Conservation (phyloP, 2,329 filamentous ascomycete species). For the Penicillium thymicola region DNA sequence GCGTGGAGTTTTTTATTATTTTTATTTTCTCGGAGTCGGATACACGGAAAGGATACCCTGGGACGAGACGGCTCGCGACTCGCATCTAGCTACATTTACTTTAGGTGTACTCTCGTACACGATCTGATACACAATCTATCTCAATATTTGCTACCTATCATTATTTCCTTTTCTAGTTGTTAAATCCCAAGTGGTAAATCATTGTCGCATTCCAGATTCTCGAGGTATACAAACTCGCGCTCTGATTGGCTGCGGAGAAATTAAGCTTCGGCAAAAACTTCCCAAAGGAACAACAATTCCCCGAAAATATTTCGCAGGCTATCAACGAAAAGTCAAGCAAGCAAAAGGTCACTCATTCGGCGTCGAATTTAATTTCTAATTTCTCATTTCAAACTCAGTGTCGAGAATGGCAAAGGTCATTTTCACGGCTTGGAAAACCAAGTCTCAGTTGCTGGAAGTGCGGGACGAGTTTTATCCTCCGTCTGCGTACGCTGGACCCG, state of each 20-base stretch:
- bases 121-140: neutral
- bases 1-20: slow-evolving; percentile 30
- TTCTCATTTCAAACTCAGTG: neutral
- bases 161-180: neutral
- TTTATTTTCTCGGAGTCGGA: slow-evolving; percentile 15
- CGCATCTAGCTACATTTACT: neutral
- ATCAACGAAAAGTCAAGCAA: slow-evolving; percentile 5
- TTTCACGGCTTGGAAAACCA: slow-evolving; percentile 43
- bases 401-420: slow-evolving; percentile 39
- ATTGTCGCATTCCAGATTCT: neutral
- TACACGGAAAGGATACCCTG: slow-evolving; percentile 29
- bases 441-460: slow-evolving; percentile 36
- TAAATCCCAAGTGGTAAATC: neutral
- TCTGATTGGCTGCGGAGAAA: slow-evolving; percentile 12
- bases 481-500: slow-evolving; percentile 31
- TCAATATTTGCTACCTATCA: neutral
- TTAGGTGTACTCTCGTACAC: slow-evolving; percentile 1
- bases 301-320: slow-evolving; percentile 20
- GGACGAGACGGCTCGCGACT: slow-evolving; percentile 7
- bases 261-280: slow-evolving; percentile 12
- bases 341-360: neutral
- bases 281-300: slow-evolving; percentile 19
- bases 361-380: neutral
- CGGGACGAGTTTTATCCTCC: slow-evolving; percentile 41
- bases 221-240: neutral